Evolutionary conservation across 441 rosid species (phyloP).

Genomic region (Croton laevigatus): DNA sequence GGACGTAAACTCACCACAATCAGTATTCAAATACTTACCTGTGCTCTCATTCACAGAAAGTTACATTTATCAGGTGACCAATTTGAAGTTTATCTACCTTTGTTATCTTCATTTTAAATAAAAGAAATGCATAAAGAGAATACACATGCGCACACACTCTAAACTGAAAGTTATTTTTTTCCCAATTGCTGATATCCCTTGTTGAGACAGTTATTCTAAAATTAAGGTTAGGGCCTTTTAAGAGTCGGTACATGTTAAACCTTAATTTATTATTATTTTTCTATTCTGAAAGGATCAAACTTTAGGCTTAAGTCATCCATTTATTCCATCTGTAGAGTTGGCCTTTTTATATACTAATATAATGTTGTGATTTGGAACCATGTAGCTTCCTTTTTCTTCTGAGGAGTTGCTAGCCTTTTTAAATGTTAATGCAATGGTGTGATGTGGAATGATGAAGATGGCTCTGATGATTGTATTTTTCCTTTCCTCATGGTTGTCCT

Average conservation of each 20-base stretch:
- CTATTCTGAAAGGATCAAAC: not conserved
- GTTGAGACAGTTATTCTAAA: not conserved
- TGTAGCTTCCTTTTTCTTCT: not conserved
- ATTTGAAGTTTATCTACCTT: not conserved
- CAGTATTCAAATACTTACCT: slow-evolving; percentile 65
- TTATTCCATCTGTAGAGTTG: not conserved
- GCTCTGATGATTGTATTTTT: not conserved
- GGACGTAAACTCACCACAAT: slow-evolving; percentile 53
- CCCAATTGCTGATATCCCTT: slow-evolving; percentile 10
- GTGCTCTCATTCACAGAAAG: slow-evolving; percentile 74
- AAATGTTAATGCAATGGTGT: not conserved
- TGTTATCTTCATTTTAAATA: not conserved
- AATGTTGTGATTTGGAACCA: no score
- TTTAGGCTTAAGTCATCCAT: not conserved
- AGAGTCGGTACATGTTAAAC: not conserved
- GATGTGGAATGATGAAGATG: not conserved
- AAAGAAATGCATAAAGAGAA: not conserved
- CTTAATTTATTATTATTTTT: not conserved
- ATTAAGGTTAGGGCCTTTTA: not conserved
- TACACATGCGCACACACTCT: no score
- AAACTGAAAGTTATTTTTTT: not conserved
- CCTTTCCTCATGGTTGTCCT: not conserved
- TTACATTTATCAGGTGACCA: slow-evolving; percentile 75
- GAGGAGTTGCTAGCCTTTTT: not conserved
- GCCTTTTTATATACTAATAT: no score